phyloP scores from a whole-genome alignment of 1,284 basidiomycete species.

The Mycena sp. region DNA sequence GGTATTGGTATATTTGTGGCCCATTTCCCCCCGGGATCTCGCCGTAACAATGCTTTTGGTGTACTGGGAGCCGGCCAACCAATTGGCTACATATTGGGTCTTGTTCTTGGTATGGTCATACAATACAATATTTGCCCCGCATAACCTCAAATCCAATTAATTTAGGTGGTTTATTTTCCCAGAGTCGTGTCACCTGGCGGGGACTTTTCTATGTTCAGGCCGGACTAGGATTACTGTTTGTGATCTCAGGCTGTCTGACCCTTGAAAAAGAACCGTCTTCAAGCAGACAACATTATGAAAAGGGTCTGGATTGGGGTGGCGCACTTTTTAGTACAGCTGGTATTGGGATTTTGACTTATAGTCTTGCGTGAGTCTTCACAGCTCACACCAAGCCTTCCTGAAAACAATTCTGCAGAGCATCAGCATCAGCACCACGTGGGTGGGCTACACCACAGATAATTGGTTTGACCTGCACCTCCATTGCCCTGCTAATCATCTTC shows the following conservation, averaged over 20 bases:
- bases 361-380: slow-evolving; percentile 42
- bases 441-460: slow-evolving; percentile 47
- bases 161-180: slow-evolving; percentile 41
- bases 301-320: slow-evolving; percentile 48
- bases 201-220: slow-evolving; percentile 48
- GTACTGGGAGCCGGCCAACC: slow-evolving; percentile 46
- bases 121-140: not conserved
- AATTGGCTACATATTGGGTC: slow-evolving; percentile 45
- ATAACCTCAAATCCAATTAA: not conserved
- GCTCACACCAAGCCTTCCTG: not conserved
- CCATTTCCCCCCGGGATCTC: slow-evolving; percentile 26
- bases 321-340: slow-evolving; percentile 43
- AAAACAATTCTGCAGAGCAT: slow-evolving; percentile 38
- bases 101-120: slow-evolving; percentile 39
- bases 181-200: slow-evolving; percentile 45
- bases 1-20: slow-evolving; percentile 23
- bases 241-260: slow-evolving; percentile 38
- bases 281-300: slow-evolving; percentile 36
- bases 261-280: slow-evolving; percentile 31
- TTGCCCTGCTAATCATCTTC: slow-evolving; percentile 41
- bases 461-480: slow-evolving; percentile 39
- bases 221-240: slow-evolving; percentile 42
- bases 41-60: slow-evolving; percentile 44
- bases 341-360: slow-evolving; percentile 44
- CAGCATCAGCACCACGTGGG: slow-evolving; percentile 38